Conservation (phyloP, 2,329 filamentous ascomycete species). For the Talaromyces sp. region DNA sequence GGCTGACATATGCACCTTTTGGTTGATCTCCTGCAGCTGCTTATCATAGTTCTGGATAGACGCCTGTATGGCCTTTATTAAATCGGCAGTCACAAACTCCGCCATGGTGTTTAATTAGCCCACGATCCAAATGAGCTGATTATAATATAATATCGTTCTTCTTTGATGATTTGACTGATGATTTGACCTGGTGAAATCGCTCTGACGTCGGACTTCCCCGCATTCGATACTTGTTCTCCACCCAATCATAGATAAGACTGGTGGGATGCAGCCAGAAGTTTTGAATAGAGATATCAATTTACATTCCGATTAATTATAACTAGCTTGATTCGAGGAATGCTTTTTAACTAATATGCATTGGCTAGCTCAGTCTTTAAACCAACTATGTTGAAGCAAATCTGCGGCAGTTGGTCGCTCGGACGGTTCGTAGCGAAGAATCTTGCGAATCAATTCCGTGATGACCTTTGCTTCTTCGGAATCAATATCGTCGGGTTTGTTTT, state of each 20-base stretch:
- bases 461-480: not conserved
- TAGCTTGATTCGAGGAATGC: not conserved
- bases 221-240: not conserved
- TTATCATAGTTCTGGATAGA: conserved; percentile 2
- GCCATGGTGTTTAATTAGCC: not conserved
- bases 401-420: not conserved
- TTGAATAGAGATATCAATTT: not conserved
- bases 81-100: not conserved
- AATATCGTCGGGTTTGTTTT: not conserved
- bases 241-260: not conserved
- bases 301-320: too few relatives aligned
- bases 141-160: too few relatives aligned
- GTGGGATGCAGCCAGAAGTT: not conserved
- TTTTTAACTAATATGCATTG: not conserved
- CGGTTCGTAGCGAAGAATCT: not conserved
- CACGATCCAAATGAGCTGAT: not conserved
- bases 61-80: conserved; percentile 3
- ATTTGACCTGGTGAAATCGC: not conserved
- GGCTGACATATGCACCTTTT: conserved; percentile 1
- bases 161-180: too few relatives aligned
- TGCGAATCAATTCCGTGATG: not conserved
- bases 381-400: not conserved
- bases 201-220: not conserved
- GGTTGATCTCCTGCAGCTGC: conserved; percentile 7
- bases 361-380: conserved; percentile 7